Evolutionary conservation across 148 eudicot species (phyloP), one percentile per base, ranked within the genome.

Genomic region (Bassia scoparia): DNA sequence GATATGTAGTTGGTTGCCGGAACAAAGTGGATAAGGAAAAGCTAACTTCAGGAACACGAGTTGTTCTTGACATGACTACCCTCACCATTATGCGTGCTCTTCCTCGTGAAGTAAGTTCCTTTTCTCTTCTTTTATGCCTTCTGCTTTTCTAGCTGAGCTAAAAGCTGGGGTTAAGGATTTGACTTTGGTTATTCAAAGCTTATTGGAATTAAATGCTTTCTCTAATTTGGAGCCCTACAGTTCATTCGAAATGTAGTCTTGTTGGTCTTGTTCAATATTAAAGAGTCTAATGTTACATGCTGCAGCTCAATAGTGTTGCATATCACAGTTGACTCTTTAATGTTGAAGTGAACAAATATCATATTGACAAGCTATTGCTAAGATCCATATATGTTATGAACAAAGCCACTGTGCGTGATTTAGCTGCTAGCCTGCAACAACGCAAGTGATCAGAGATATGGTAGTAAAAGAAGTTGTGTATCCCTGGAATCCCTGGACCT

Each of bases 1-100:
- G 99, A 77, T 95, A 95, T 80, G 96, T 95, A 67, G 99, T 95
- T 65, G 99, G 99, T 8, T 95, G 99, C 59, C 90, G 99, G 48
- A 95, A 76, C 83, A 95, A 95, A 83, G 99, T 95, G 76, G 99
- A 95, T 82, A 95, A 94, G 79, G 99, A 92, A 61, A 95, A 95
- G 78, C 86, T 95, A 35, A 89, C 94, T 63, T 80, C 97, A 14
- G 99, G 97, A 43, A 95, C 99, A 24, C 80, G 97, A 71, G 99
- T 95, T 74, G 99, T 92, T 74, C 97, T 95, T 78, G 99, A 95
- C 76, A 90, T 95, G 99, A 95, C 97, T 16, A 95, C 99, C 15
- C 87, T 95, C 44, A 95, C 97, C 34, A 95, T 95, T 66, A 95
- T 95, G 97, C 88, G 99, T 26, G 94, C 96, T 73, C 96, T 95